A percentile compares a stretch with the other conserved stretches of the same genome.
phyloP scores from a whole-genome alignment of 2,329 filamentous ascomycete genomes.

The Colletotrichum agaves region DNA sequence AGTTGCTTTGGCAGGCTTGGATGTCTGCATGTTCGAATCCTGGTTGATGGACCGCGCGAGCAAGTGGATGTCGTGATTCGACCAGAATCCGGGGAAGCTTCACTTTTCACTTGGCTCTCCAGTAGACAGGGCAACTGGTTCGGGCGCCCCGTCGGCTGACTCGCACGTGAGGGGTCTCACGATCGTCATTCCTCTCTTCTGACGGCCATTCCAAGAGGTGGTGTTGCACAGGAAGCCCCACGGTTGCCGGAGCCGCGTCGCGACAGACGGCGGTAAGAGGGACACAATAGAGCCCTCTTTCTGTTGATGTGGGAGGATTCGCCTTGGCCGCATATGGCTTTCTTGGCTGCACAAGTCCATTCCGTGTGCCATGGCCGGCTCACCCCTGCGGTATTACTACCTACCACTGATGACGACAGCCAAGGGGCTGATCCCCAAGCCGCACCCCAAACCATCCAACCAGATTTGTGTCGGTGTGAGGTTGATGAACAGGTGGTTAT shows the following conservation, averaged over 20 bases:
- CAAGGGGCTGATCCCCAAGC: slow-evolving; percentile 33
- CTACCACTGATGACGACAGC: slow-evolving; percentile 28
- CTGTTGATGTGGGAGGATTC: slow-evolving; percentile 4
- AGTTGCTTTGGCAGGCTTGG: not conserved
- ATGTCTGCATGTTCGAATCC: not conserved
- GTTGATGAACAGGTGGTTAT: slow-evolving; percentile 16
- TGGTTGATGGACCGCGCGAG: slow-evolving; percentile 2
- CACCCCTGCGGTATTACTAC: slow-evolving; percentile 18
- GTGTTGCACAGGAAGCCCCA: slow-evolving; percentile 14
- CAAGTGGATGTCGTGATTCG: not conserved
- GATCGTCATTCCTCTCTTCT: slow-evolving; percentile 25
- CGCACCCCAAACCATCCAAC: slow-evolving; percentile 22
- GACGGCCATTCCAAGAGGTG: slow-evolving; percentile 4
- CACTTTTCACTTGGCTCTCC: not conserved
- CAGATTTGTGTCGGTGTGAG: slow-evolving; percentile 4
- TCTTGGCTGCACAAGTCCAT: slow-evolving; percentile 32
- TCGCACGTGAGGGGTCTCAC: slow-evolving; percentile 31
- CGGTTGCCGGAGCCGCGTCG: not conserved
- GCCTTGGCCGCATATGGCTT: slow-evolving; percentile 20
- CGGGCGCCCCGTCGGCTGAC: slow-evolving; percentile 22
- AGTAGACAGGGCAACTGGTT: not conserved
- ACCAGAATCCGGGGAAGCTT: not conserved
- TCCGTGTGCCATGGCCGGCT: slow-evolving; percentile 33
- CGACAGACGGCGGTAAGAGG: not conserved
- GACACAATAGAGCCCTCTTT: not conserved